Conservation (phyloP, 1,284 basidiomycete genomes). For the Puccinia polysora region DNA sequence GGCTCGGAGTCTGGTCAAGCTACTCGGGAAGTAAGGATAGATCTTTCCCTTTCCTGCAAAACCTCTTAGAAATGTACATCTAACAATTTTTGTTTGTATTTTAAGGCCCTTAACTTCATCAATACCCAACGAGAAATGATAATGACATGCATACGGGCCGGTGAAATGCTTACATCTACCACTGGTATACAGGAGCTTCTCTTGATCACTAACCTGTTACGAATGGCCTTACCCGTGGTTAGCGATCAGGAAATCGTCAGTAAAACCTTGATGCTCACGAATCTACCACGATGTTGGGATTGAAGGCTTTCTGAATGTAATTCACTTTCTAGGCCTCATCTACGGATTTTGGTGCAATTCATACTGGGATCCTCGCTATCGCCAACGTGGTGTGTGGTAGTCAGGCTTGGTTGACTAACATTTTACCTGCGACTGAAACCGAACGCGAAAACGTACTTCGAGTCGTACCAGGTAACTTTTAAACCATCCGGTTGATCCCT, state of each 20-base stretch:
- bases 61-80: not conserved
- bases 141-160: slow-evolving; percentile 69
- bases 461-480: slow-evolving; percentile 29
- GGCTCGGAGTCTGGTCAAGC: slow-evolving; percentile 56
- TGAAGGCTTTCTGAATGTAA: not conserved
- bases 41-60: not conserved
- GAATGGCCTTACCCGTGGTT: slow-evolving; percentile 64
- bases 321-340: slow-evolving; percentile 30
- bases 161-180: slow-evolving; percentile 63
- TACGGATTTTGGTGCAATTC: slow-evolving; percentile 56
- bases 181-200: slow-evolving; percentile 70
- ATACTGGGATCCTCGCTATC: slow-evolving; percentile 70
- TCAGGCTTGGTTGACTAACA: slow-evolving; percentile 57
- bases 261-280: slow-evolving; percentile 45
- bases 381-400: slow-evolving; percentile 70
- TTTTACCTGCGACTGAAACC: slow-evolving; percentile 29
- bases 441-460: slow-evolving; percentile 33
- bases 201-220: slow-evolving; percentile 67
- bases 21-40: slow-evolving; percentile 60
- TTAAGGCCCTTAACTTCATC: slow-evolving; percentile 68
- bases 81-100: not conserved
- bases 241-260: slow-evolving; percentile 72
- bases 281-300: not conserved
- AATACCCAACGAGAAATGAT: slow-evolving; percentile 73
- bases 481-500: not conserved